Base-by-base conservation (phyloP, 1,139 yeast species). In the Blastobotrys elegans region DNA sequence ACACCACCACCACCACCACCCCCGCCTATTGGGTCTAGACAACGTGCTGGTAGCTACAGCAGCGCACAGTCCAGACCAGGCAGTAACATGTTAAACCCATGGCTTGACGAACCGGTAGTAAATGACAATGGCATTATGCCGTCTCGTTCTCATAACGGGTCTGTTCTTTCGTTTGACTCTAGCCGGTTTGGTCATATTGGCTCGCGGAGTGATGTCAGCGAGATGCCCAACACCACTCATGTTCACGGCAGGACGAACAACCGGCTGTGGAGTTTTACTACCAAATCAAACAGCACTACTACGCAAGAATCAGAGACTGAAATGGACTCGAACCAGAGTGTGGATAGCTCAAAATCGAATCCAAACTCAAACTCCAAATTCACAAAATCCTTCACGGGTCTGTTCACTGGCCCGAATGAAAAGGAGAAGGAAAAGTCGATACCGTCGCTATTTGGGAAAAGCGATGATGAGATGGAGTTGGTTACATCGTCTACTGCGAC, bases 371-470 rank as follows among this genome's bases (percentile, higher is more conserved):
- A 48, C 24, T 52, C 49, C 43, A 56, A 55, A 36, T 56, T 59
- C 38, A 42, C 59, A 20, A 59, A 59, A 44, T 53, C 59, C 17
- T 56, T 59, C 52, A 57, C 56, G 1, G 59, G 56, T n/a, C 43
- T 59, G 27, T 59, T 59, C 43, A 50, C 42, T 7, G 46, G 48
- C 21, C 46, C 48, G 24, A 11, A 11, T 7, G 17, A 11, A 13
- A 18, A 10, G 2, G 46, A 43, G 26, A 32, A 41, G n/a, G 51
- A 49, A 22, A 58, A 58, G 48, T 53, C 59, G 4, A 57, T 59
- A 46, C 59, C 60, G 1, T 51, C 59, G 11, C 44, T 59, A 30
- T 58, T 58, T 50, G 59, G 61, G 21, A 51, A 48, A 20, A 39
- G 55, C 16, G 55, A 54, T 27, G 56, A 52, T 8, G 55, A 53